Evolutionary conservation across 805 yeast species (phyloP).

Genomic region (Yamadazyma ubonensis): DNA sequence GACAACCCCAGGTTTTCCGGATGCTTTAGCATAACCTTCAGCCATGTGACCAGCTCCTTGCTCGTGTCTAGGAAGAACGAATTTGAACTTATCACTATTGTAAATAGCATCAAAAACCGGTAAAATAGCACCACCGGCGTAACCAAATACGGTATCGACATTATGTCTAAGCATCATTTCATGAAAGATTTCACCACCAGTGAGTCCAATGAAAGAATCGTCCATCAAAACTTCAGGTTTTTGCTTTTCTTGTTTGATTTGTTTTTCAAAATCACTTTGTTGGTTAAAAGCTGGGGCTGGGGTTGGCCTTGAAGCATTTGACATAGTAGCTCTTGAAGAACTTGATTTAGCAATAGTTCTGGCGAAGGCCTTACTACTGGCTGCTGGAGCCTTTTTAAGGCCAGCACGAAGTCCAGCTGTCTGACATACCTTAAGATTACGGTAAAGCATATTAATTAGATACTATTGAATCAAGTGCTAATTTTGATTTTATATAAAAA

Average conservation of each 20-base stretch:
- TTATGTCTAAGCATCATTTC: constrained; percentile 97
- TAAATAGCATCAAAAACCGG: constrained; percentile 97
- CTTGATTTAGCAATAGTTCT: constrained; percentile 16
- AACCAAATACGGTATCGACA: constrained; percentile 95
- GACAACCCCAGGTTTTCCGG: constrained; percentile 96
- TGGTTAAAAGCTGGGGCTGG: constrained; percentile 56
- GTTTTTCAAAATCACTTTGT: constrained; percentile 19
- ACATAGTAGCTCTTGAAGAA: constrained; percentile 25
- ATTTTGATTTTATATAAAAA: constrained; percentile 13
- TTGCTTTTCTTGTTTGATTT: constrained; percentile 8
- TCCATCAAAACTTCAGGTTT: constrained; percentile 47
- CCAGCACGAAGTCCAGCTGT: constrained; percentile 12
- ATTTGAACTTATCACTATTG: constrained; percentile 84
- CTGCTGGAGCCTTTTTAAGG: constrained; percentile 2
- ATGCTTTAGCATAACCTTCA: constrained; percentile 95
- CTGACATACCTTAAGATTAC: constrained; percentile 19
- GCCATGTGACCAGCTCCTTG: constrained; percentile 99
- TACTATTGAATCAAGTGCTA: not conserved
- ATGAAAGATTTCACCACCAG: constrained; percentile 98
- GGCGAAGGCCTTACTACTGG: not conserved
- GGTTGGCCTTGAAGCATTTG: constrained; percentile 34
- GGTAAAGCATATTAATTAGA: constrained; percentile 19
- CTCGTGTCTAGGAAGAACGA: constrained; percentile 93
- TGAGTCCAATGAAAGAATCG: constrained; percentile 87
- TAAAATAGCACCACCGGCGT: constrained; percentile 98